Evolutionary conservation across 768 basidiomycete species (phyloP), one percentile per base, ranked within the genome.

Genomic region (Tricholoma sp.): DNA sequence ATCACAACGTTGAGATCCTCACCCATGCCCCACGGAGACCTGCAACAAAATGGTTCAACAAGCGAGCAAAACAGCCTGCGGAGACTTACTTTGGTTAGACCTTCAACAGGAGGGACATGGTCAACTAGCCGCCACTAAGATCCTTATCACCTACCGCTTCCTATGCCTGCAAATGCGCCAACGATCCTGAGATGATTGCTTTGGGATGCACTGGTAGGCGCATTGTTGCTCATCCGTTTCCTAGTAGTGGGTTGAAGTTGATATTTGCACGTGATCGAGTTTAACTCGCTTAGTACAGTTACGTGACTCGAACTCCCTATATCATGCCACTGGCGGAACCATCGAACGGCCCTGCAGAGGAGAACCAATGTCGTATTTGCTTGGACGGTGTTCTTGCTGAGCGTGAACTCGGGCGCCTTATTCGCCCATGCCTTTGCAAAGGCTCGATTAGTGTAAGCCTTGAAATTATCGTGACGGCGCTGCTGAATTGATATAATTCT

Each of bases 301-400:
- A n/a, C n/a, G n/a, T n/a, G n/a, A n/a, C n/a, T n/a, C n/a, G n/a
- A n/a, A n/a, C n/a, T n/a, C n/a, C n/a, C n/a, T n/a, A n/a, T n/a
- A 27, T 27, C 24, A 12, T 19, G 14, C 34, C 7, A 37, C 21
- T 65, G 65, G 35, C 63, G 29, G 61, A 60, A 35, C 50, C 57
- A 31, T 46, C 60, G 10, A 35, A 43, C 32, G 39, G 49, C 18
- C 52, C 56, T 18, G 34, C 57, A 34, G 70, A 80, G 52, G 83
- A 83, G 64, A 86, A 80, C 64, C 88, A 89, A 66, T 94, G 93
- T 66, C 80, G 93, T 54, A 95, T 95, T 47, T 95, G 93, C 67
- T 76, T 92, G 24, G 87, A 88, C 37, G 85, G 88, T 4, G 69
- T 73, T 10, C 80, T 82, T 46, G 80, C 81, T 21, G 85, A 88